These are phyloP conservation scores for Alternaria ventricosa DNA, from an alignment of 2,329 filamentous ascomycete species.

Conservation along the genomic window DNA sequence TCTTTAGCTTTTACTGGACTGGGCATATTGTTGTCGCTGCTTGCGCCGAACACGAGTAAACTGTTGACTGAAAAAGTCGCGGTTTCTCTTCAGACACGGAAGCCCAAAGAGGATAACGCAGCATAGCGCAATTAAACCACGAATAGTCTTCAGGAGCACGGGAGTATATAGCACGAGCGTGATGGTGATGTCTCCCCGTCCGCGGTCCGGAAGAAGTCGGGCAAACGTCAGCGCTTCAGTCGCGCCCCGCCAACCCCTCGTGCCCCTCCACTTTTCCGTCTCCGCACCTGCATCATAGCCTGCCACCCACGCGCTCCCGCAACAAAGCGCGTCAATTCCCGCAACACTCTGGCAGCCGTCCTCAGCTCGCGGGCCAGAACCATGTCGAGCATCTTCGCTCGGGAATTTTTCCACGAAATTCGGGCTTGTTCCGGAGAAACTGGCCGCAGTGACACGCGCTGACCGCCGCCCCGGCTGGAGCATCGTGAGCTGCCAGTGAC, in stretches of 20 bases:
- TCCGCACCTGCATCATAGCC: conserved; percentile 29
- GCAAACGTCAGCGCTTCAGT: conserved; percentile 8
- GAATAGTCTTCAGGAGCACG: not conserved
- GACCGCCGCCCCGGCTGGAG: conserved; percentile 16
- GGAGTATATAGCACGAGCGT: not conserved
- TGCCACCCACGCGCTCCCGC: conserved; percentile 22
- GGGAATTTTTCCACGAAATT: conserved; percentile 2
- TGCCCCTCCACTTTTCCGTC: conserved; percentile 29
- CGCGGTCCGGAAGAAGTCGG: conserved; percentile 41
- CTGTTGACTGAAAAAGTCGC: not conserved
- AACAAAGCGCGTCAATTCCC: conserved; percentile 31
- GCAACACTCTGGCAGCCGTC: not conserved
- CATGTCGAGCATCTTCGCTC: not conserved
- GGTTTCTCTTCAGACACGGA: not conserved
- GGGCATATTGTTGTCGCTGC: not conserved
- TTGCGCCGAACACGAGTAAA: not conserved
- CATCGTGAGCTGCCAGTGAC: conserved; percentile 38
- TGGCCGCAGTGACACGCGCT: conserved; percentile 4
- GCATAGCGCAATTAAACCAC: not conserved
- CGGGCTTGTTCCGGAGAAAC: conserved; percentile 11
- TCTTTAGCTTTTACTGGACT: not conserved
- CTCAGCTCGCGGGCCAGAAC: conserved; percentile 5
- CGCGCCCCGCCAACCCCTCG: conserved; percentile 23
- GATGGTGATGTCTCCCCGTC: conserved; percentile 15
- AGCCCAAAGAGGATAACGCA: not conserved